Base-by-base conservation (phyloP, 768 basidiomycete genomes). In the Lactarius trivialis region DNA sequence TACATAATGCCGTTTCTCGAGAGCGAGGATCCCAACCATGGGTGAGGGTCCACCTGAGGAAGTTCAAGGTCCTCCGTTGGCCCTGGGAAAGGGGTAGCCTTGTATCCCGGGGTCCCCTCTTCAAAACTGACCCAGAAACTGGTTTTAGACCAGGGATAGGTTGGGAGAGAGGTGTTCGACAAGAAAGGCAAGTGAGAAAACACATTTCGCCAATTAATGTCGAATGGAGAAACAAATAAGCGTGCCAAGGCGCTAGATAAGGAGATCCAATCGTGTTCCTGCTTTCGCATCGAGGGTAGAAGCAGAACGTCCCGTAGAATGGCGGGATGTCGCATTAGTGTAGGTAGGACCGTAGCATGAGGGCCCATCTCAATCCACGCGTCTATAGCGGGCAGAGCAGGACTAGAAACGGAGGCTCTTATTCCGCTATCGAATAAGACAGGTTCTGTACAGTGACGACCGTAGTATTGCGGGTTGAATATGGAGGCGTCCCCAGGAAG, bases 341-440 rank as follows among this genome's bases (percentile, higher is more conserved):
- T 81, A 0, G 85, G 80, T 3, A 88, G 73, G 15, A 79, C 78
- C 4, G 78, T 77, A 0, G 81, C 73, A 64, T 88, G 85, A 12
- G 88, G 85, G 2, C 88, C 83, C 48, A 89, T 77, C 70, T 90
- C 88, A 8, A 90, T 75, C 82, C 83, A 89, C 0, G 76, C 77
- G 45, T 76, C 76, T 7, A 77, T 69, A 15, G 69, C 60, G 45
- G 68, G 54, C 30, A 74, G 61, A 17, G 70, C 71, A 14, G 70
- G 26, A 15, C 60, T 63, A 6, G 73, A 64, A 1, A 76, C 33
- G 11, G 84, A 74, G 0, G 77, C 72, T n/a, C 70, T 72, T 2
- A 89, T 69, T 14, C 82, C 82, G 28, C 76, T 74, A 15, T 78
- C 73, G 66, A 88, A 88, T 33, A 71, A 76, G 50, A 85, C 86